A percentile compares a stretch with the other conserved stretches of the same genome.
Evolutionary conservation across 2,329 filamentous ascomycete species (phyloP).

Genomic region (Exophiala aquamarina): DNA sequence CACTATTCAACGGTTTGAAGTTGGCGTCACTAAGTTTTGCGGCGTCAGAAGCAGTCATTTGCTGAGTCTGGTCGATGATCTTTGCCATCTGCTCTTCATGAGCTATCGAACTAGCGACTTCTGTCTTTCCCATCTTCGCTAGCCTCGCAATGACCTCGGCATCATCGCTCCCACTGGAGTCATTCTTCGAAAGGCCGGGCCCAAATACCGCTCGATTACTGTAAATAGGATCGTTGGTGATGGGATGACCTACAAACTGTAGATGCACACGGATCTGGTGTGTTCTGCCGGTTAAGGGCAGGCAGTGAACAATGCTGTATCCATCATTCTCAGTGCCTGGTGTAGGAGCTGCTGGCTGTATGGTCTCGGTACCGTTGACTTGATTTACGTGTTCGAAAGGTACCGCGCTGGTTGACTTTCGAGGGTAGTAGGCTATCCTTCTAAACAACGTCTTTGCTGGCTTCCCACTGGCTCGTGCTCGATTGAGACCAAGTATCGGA

Average conservation of each 20-base stretch:
- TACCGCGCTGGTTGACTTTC: background rate
- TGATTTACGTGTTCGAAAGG: constrained; percentile 22
- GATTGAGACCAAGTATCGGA: constrained; percentile 89
- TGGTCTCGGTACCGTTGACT: constrained; percentile 11
- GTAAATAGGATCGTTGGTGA: constrained; percentile 97
- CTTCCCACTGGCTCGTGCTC: constrained; percentile 92
- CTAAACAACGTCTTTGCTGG: constrained; percentile 88
- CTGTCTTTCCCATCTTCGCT: constrained; percentile 88
- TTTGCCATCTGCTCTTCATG: constrained; percentile 59
- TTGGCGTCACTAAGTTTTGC: constrained; percentile 12
- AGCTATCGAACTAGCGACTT: constrained; percentile 83
- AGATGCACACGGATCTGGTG: constrained; percentile 94
- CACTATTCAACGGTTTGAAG: constrained; percentile 20
- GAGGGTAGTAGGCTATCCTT: constrained; percentile 83
- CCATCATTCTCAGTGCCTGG: constrained; percentile 58
- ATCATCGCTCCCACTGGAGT: constrained; percentile 71
- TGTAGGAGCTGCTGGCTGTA: constrained; percentile 34
- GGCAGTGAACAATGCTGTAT: constrained; percentile 92
- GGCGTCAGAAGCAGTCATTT: constrained; percentile 26
- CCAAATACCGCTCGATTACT: constrained; percentile 93
- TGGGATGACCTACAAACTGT: constrained; percentile 91
- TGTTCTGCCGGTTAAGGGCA: constrained; percentile 89
- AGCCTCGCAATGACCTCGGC: constrained; percentile 86
- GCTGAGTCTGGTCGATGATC: constrained; percentile 26
- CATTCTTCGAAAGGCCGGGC: constrained; percentile 67